phyloP scores from a whole-genome alignment of 1,284 basidiomycete genomes.

The Cryptococcus sp. region DNA sequence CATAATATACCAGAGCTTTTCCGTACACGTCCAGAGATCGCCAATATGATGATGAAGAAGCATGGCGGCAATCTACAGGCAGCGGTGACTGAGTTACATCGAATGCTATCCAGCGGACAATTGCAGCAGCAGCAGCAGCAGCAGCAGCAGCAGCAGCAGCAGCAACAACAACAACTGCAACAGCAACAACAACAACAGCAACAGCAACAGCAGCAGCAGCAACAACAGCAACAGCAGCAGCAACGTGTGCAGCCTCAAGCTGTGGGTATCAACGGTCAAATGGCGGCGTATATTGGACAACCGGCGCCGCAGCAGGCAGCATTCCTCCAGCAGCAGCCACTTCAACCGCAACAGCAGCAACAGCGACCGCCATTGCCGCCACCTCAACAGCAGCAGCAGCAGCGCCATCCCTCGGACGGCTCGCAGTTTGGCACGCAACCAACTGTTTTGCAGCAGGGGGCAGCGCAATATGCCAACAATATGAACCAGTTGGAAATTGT shows the following conservation, averaged over 20 bases:
- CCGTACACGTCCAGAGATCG: conserved; percentile 11
- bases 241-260: conserved; percentile 2
- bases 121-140: conserved; percentile 6
- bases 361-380: conserved; percentile 10
- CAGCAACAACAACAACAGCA: conserved; percentile 1
- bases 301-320: conserved; percentile 2
- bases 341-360: conserved; percentile 4
- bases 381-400: conserved; percentile 4
- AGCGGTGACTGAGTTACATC: conserved; percentile 12
- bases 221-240: conserved; percentile 4
- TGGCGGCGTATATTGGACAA: conserved; percentile 10
- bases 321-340: conserved; percentile 3
- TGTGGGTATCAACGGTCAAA: conserved; percentile 12
- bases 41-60: conserved; percentile 11
- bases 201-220: conserved; percentile 5
- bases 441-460: conserved; percentile 9
- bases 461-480: conserved; percentile 10
- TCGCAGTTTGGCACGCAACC: conserved; percentile 1
- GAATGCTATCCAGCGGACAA: conserved; percentile 4
- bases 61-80: conserved; percentile 7
- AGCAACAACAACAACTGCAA: not conserved
- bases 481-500: conserved; percentile 22
- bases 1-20: conserved; percentile 8
- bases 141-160: not conserved
- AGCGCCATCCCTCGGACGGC: conserved; percentile 8